Base-by-base conservation (phyloP, 257 asterid species). In the Plectranthus barbatus region DNA sequence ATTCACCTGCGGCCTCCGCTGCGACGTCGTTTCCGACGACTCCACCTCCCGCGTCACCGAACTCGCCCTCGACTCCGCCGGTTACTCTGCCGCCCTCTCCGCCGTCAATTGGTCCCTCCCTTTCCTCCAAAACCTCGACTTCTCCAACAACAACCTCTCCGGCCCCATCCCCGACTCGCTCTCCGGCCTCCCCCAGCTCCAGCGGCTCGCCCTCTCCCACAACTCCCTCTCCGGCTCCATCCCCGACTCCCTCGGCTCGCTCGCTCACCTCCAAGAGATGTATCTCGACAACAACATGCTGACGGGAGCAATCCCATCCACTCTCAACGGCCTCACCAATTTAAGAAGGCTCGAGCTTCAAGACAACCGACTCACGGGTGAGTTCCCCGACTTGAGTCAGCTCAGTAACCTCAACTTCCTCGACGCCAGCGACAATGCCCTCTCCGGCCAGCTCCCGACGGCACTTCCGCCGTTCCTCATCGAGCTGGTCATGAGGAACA, bases 1-100 rank as follows among this genome's bases (percentile, higher is more conserved):
- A 48, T 90, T 90, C 88, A 81, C 91, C 18, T 90, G 97, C 67
- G 97, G 97, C 51, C 41, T 90, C 71, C 84, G 94, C 15, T 90
- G 97, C 78, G 94, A 83, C 66, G 63, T 58, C 61, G 78, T 76
- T 0, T 12, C 26, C 3, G 34, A 61, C n/a, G 26, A 56, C n/a
- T 60, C 79, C 47, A 8, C 62, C 34, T 52, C 76, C 56, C 86
- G 92, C 19, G 76, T 90, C 80, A 80, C 94, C 44, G 97, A 90
- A 11, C 75, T 90, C 61, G 60, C 81, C 9, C 92, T 90, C 58
- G 97, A 90, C 73, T 77, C 84, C 3, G 77, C 85, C 18, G 84
- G 86, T 17, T 90, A 90, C 83, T 79, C 88, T 33, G 92, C 79
- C 19, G 47, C 80, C 0, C 66, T 89, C 60, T 1, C 58, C 56